Evolutionary conservation across 1,284 basidiomycete species (phyloP).

Genomic region (Anthracocystis walkeri): DNA sequence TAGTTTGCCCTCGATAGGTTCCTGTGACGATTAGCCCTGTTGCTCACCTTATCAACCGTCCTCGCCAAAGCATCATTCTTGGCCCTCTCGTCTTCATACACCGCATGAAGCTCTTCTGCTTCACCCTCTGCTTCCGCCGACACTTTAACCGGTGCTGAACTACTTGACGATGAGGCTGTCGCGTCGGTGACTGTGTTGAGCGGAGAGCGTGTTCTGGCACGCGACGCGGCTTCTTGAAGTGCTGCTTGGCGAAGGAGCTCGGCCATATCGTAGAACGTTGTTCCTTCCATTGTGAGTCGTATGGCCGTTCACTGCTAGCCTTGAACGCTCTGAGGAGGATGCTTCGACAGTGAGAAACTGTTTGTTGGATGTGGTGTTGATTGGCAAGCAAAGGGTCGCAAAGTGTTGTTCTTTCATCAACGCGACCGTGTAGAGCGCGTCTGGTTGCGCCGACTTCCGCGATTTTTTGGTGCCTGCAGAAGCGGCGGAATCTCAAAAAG

Average conservation of each 20-base stretch:
- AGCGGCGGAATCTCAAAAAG: background rate
- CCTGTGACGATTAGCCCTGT: background rate
- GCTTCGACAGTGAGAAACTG: background rate
- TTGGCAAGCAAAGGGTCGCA: background rate
- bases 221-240: conserved; percentile 38
- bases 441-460: conserved; percentile 26
- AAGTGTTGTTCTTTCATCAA: conserved; percentile 36
- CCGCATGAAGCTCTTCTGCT: conserved; percentile 29
- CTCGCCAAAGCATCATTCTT: conserved; percentile 36
- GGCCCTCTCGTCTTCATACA: conserved; percentile 43
- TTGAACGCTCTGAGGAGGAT: background rate
- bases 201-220: conserved; percentile 32
- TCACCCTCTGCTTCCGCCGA: conserved; percentile 20
- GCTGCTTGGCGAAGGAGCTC: conserved; percentile 37
- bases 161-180: conserved; percentile 10
- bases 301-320: no score
- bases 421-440: conserved; percentile 22
- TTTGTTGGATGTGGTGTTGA: background rate
- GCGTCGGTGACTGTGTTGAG: conserved; percentile 10
- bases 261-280: conserved; percentile 30
- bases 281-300: conserved; percentile 22
- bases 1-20: background rate
- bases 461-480: conserved; percentile 1
- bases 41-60: conserved; percentile 25
- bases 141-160: background rate